These are phyloP conservation scores for Dendrocalamus sinicus DNA, from an alignment of 176 grass and related monocot genomes.

Conservation along the genomic window DNA sequence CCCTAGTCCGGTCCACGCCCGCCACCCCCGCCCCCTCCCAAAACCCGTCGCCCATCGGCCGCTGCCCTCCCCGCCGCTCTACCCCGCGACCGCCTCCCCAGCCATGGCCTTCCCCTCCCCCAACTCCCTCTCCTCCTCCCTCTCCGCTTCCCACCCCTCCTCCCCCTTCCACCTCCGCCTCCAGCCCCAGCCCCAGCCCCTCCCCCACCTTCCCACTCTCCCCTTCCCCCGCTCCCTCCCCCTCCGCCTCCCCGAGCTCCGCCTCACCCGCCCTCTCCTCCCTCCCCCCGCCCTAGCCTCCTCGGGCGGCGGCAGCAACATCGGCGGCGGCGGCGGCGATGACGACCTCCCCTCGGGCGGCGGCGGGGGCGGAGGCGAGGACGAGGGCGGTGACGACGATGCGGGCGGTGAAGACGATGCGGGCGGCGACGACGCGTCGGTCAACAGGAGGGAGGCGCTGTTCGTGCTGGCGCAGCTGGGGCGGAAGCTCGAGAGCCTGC, in stretches of 20 bases:
- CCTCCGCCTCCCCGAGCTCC: slow-evolving; percentile 41
- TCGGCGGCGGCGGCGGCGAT: neutral
- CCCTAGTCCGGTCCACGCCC: slow-evolving; percentile 18
- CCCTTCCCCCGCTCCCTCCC: slow-evolving; percentile 36
- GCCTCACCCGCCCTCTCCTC: slow-evolving; percentile 33
- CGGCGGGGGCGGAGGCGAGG: neutral
- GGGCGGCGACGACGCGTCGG: slow-evolving; percentile 41
- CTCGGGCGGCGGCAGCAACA: slow-evolving; percentile 31
- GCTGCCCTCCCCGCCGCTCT: neutral
- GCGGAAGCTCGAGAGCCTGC: slow-evolving; percentile 79
- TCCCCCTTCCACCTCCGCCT: slow-evolving; percentile 36
- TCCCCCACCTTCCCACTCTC: slow-evolving; percentile 22
- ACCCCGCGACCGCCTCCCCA: neutral
- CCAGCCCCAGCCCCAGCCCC: slow-evolving; percentile 15
- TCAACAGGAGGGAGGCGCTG: slow-evolving; percentile 64
- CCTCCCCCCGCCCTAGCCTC: slow-evolving; percentile 48
- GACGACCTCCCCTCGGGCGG: slow-evolving; percentile 37
- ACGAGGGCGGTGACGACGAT: neutral
- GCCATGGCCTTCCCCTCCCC: slow-evolving; percentile 51
- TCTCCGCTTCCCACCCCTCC: neutral
- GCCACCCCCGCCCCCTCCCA: neutral
- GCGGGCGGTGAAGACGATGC: slow-evolving; percentile 39
- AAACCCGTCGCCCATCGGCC: neutral
- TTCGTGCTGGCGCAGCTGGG: slow-evolving; percentile 81
- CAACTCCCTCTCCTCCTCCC: slow-evolving; percentile 38